Evolutionary conservation across 345 rosid species (phyloP), one percentile per base, ranked within the genome.

Genomic region (Pistacia vera): DNA sequence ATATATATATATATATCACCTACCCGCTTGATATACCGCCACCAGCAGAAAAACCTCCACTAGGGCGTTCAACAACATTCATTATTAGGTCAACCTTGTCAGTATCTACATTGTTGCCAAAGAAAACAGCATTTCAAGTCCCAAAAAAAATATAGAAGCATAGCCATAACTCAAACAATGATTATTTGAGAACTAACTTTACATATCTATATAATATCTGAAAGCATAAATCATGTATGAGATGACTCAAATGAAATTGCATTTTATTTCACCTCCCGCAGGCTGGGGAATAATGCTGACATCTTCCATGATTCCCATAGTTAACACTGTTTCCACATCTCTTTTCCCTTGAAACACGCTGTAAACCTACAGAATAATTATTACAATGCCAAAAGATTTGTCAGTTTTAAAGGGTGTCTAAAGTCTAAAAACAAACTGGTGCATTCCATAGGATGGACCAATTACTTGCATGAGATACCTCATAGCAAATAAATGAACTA

Each of bases 241-340:
- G 14, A 66, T 58, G 18, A 44, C 22, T 56, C 13, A 44, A 62
- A 6, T 28, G 59, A 36, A 35, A 66, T 35, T 82, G 48, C 62
- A 71, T 25, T 10, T 18, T 55, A 60, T 79, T 72, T 84, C 78
- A 94, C 97, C 99, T 91, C 94, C 99, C 52, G 98, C 98, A 80
- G 97, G 97, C 75, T 92, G 98, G 62, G 99, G 97, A 75, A 93
- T 90, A 75, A 92, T 89, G 87, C 97, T 90, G 58, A 91, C 97
- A 83, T 96, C 98, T 85, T 92, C 93, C 95, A 91, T 95, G 74
- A 95, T 90, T 82, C 97, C 98, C 98, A 93, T 95, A 41, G 97
- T 91, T 81, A 90, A 82, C 70, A 93, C 93, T 72, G 97, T 95
- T 80, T 93, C 98, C 64, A 87, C 97, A 77, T 95, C 97, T 77